Evolutionary conservation across 2,329 filamentous ascomycete species (phyloP), one percentile per base, ranked within the genome.

Genomic region (Pseudogymnoascus sp.): DNA sequence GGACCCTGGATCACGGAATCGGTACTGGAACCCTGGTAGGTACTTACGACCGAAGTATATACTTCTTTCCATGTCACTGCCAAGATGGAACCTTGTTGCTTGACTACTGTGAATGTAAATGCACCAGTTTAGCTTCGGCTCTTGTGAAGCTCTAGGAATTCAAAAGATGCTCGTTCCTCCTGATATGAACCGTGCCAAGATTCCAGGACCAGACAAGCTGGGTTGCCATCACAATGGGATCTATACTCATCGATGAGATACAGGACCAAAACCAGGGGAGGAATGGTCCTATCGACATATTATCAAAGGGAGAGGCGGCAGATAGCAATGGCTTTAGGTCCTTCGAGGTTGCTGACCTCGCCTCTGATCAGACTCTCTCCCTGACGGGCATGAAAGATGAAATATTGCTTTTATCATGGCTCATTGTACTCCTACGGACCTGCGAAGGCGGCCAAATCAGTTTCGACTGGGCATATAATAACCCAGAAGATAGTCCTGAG

Each of bases 321-420:
- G 63, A 67, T 62, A 23, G 63, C 35, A 63, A 68, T 44, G 62
- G 61, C 61, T 70, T 69, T 42, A 68, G 64, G 35, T 68, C 67
- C 36, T 74, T 74, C 63, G 64, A 73, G n/a, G 42, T 76, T n/a
- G 40, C 44, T 19, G 69, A 66, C 4, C 70, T 77, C 63, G 66
- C 63, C 10, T 65, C 71, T 33, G 65, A 74, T 36, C 62, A 71
- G 15, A 61, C 8, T 4, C 47, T 35, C 2, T 72, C 70, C 10
- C 67, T 68, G 15, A 77, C 76, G 7, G 70, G 73, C 31, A 71
- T 77, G 69, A 76, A 67, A 64, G 75, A 79, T n/a, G 77, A 78
- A 17, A 62, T 77, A 15, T 17, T 80, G 11, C 73, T 80, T 10
- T 50, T 76, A 36, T 74, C 79, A 42, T 81, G 79, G 79, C 72